A percentile compares a stretch with the other conserved stretches of the same genome.
These are phyloP conservation scores for Colletotrichum salicis DNA, from an alignment of 2,329 filamentous ascomycete species.

Conservation along the genomic window DNA sequence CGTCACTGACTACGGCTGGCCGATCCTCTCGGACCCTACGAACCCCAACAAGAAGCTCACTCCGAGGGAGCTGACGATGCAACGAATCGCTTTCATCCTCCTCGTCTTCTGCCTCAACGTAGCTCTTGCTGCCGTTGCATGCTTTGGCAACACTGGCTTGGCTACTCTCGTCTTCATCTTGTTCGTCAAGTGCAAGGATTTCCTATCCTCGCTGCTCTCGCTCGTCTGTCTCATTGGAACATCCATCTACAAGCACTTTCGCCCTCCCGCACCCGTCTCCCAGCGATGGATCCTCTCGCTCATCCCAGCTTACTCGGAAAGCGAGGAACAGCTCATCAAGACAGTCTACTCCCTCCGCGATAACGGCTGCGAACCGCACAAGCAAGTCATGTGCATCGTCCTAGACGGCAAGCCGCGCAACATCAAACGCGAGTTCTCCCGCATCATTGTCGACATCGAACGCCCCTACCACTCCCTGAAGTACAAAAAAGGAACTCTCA, in stretches of 20 bases:
- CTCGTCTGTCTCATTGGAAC: constrained; percentile 3
- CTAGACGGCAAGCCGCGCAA: constrained; percentile 11
- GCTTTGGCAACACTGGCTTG: constrained; percentile 4
- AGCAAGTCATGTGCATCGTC: constrained; percentile 19
- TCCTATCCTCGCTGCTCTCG: constrained; percentile 5
- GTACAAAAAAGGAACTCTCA: constrained; percentile 7
- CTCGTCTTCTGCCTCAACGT: constrained; percentile 1
- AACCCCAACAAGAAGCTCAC: constrained; percentile 16
- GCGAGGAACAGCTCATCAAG: constrained; percentile 20
- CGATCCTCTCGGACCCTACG: constrained; percentile 2
- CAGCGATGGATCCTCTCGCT: constrained; percentile 17
- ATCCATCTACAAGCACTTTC: constrained; percentile 7
- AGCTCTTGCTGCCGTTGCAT: background rate
- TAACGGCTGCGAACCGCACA: constrained; percentile 10
- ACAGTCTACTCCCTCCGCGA: constrained; percentile 18
- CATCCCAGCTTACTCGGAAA: constrained; percentile 19
- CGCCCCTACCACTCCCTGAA: constrained; percentile 21
- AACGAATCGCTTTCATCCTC: background rate
- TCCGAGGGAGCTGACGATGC: background rate
- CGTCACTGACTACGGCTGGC: constrained; percentile 19
- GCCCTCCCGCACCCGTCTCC: constrained; percentile 7
- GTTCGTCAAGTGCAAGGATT: constrained; percentile 18
- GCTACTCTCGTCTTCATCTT: constrained; percentile 9
- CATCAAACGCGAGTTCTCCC: constrained; percentile 17
- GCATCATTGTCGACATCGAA: constrained; percentile 11